These are phyloP conservation scores for Urostyla sp. DNA, from an alignment of 73 alveolate species.

Conservation along the genomic window DNA sequence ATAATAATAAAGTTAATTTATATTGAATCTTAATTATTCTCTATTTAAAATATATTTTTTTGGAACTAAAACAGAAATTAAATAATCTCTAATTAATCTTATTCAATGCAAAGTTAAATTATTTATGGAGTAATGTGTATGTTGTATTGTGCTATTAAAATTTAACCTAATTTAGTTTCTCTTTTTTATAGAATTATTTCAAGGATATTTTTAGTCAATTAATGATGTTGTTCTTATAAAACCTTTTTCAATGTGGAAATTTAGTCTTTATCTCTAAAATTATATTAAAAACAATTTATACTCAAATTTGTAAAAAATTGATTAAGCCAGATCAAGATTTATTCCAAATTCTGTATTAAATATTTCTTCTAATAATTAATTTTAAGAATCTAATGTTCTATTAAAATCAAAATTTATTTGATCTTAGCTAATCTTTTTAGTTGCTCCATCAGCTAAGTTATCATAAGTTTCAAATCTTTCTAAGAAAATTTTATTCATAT, in stretches of 20 bases:
- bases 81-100: slow-evolving; percentile 31
- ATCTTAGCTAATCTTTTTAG: not conserved
- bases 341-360: slow-evolving; percentile 11
- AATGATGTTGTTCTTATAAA: slow-evolving; percentile 17
- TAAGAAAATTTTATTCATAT: not conserved
- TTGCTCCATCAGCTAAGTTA: not conserved
- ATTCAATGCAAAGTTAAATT: slow-evolving; percentile 12
- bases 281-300: not conserved
- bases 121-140: slow-evolving; percentile 30
- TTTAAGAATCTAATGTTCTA: not conserved
- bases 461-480: not conserved
- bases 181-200: not conserved
- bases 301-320: not conserved
- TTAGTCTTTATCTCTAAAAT: slow-evolving; percentile 3
- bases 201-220: slow-evolving; percentile 30
- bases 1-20: slow-evolving; percentile 10
- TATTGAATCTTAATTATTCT: not conserved
- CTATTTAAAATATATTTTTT: slow-evolving; percentile 29
- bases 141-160: slow-evolving; percentile 59
- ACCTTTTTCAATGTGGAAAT: slow-evolving; percentile 19
- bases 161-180: slow-evolving; percentile 36
- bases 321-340: slow-evolving; percentile 26
- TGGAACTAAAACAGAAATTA: slow-evolving; percentile 53
- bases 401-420: not conserved
- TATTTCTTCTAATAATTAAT: not conserved